Evolutionary conservation across 2,329 filamentous ascomycete species (phyloP), one percentile per base, ranked within the genome.

Genomic region (Leptographium wingfieldii): DNA sequence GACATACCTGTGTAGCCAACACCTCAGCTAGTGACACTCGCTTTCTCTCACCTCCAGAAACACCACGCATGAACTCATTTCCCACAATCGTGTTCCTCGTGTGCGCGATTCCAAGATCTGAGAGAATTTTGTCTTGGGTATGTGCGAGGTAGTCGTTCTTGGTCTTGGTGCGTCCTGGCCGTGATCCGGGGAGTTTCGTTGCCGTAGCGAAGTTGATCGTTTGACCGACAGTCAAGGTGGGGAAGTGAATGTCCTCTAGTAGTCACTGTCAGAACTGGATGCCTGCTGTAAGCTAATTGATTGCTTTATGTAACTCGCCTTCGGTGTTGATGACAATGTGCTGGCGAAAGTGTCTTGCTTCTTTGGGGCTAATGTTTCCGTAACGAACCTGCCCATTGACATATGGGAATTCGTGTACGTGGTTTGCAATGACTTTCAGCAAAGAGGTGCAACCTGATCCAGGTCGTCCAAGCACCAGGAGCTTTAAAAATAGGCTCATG

Each of bases 1-100:
- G 38, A 40, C 38, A 14, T 40, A 40, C 38, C 38, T 40, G 76
- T n/a, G 80, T 81, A 19, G 84, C 72, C 16, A 78, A 75, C 14
- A 80, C 80, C 69, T 84, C 81, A 46, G 80, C 77, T 63, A 84
- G 84, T 62, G 80, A 83, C 31, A 84, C 84, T 68, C 84, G 80
- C 73, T 84, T 84, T 56, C 84, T 77, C 76, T 90, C 86, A 68
- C 87, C 87, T 68, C 87, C 86, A 46, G 82, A 86, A 10, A 90
- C 49, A 22, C 49, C 49, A 7, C 49, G 49, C 5, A 52, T 19
- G 5, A 19, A 52, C 9, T 52, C 49, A 19, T 52, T 52, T 2
- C 49, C 27, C 14, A 52, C 49, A 31, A 52, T 52, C 6, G 49
- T 31, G 16, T 31, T 29, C 9, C 3, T 25, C n/a, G 48, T 51